A percentile compares a stretch with the other conserved stretches of the same genome.
phyloP scores from a whole-genome alignment of 208 protist genomes.

The Acanthamoeba lenticulata region DNA sequence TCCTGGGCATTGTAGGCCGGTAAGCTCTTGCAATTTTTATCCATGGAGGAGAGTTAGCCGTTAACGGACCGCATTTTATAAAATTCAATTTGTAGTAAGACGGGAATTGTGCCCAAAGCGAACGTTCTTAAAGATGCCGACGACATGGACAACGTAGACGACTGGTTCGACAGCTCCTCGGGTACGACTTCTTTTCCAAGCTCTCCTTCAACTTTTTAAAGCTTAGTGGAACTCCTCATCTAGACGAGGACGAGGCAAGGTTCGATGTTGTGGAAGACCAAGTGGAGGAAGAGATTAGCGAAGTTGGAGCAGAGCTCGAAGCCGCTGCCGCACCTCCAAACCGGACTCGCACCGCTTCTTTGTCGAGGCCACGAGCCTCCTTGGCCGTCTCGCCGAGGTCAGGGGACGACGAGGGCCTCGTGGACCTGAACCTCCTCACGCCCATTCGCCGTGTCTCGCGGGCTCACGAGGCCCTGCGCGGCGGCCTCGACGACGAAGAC shows the following conservation, averaged over 20 bases:
- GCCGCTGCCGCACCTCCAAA: not conserved
- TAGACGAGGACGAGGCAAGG: not conserved
- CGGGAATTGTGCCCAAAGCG: not conserved
- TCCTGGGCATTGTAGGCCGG: not conserved
- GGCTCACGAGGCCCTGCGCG: not conserved
- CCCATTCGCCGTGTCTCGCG: not conserved
- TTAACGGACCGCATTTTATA: not conserved
- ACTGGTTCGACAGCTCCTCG: not conserved
- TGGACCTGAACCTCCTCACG: not conserved
- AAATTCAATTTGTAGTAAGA: not conserved
- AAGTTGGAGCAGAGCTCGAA: not conserved
- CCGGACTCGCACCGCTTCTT: not conserved
- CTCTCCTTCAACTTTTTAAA: not conserved
- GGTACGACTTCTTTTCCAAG: not conserved
- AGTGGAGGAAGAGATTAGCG: not conserved
- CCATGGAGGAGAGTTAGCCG: not conserved
- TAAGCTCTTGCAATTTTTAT: not conserved
- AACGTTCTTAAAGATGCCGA: constrained; percentile 26
- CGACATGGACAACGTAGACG: constrained; percentile 23
- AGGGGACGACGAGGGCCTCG: not conserved
- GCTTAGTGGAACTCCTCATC: too few species aligned
- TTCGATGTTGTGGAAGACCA: not conserved
- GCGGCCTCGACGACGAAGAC: not conserved
- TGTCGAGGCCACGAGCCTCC: not conserved
- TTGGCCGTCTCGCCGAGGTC: not conserved